Percentiles rank a stretch among this genome's conserved stretches.
These are phyloP conservation scores for Diplocarpon rosae DNA, from an alignment of 2,329 filamentous ascomycete genomes.

Conservation along the genomic window DNA sequence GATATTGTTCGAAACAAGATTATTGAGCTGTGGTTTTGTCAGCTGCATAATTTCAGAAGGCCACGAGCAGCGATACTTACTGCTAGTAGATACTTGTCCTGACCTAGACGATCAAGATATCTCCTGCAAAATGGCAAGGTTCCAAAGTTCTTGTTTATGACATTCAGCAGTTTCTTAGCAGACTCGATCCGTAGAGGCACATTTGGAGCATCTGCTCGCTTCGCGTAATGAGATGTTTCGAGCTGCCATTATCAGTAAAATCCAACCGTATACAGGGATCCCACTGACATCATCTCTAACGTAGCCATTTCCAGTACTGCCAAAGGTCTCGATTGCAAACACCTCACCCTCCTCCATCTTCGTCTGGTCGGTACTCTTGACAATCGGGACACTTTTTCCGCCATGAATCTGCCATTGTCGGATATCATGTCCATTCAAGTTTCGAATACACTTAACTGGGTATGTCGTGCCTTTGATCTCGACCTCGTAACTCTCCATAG, in stretches of 20 bases:
- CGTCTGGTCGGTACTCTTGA: constrained; percentile 75
- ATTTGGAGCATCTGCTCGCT: constrained; percentile 60
- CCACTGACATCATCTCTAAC: constrained; percentile 70
- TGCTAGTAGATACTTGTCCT: constrained; percentile 87
- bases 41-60: constrained; percentile 14
- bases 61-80: constrained; percentile 38
- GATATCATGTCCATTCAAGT: constrained; percentile 67
- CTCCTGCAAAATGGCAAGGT: constrained; percentile 84
- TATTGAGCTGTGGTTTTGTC: constrained; percentile 57
- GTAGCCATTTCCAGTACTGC: constrained; percentile 81
- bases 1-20: constrained; percentile 69
- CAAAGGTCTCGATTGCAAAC: constrained; percentile 94
- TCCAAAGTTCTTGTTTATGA: constrained; percentile 94
- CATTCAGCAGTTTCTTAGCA: constrained; percentile 73
- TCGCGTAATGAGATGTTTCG: constrained; percentile 83
- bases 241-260: constrained; percentile 34
- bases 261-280: neutral
- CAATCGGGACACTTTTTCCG: constrained; percentile 86
- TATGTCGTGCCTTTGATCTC: constrained; percentile 40
- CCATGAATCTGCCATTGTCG: constrained; percentile 84
- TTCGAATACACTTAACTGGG: constrained; percentile 44
- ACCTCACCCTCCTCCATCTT: constrained; percentile 98
- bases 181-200: constrained; percentile 68
- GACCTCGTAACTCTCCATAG: constrained; percentile 51
- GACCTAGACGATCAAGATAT: constrained; percentile 84